phyloP scores from a whole-genome alignment of 176 grass and related monocot genomes.

The Phoenix dactylifera region DNA sequence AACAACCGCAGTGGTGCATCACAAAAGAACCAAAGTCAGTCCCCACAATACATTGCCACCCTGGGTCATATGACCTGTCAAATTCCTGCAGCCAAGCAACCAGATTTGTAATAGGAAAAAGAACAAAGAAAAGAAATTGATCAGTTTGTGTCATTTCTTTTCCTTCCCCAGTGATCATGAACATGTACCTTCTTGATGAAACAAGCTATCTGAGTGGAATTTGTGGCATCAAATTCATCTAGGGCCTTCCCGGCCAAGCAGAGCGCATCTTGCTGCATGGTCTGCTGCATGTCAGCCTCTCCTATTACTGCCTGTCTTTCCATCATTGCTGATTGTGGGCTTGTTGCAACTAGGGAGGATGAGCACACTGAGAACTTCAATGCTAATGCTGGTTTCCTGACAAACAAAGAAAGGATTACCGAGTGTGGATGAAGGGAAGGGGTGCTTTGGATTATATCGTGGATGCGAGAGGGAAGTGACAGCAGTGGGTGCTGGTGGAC shows the following conservation, averaged over 20 bases:
- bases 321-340: slow-evolving; percentile 23
- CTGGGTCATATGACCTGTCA: slow-evolving; percentile 29
- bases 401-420: background rate
- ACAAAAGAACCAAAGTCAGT: slow-evolving; percentile 54
- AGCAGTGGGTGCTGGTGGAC: background rate
- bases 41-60: slow-evolving; percentile 55
- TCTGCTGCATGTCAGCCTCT: slow-evolving; percentile 41
- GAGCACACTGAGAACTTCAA: background rate
- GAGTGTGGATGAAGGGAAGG: background rate
- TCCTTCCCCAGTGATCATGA: background rate
- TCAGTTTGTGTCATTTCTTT: background rate
- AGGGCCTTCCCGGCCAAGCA: slow-evolving; percentile 42
- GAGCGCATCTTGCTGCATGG: slow-evolving; percentile 40
- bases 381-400: slow-evolving; percentile 1
- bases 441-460: background rate
- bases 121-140: background rate
- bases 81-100: slow-evolving; percentile 29
- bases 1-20: slow-evolving; percentile 46
- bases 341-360: background rate
- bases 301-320: slow-evolving; percentile 59
- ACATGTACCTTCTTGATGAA: slow-evolving; percentile 50
- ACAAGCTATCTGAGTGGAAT: slow-evolving; percentile 39
- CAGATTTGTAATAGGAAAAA: background rate
- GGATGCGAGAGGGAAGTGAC: no score
- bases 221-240: slow-evolving; percentile 33